phyloP scores from a whole-genome alignment of 129 eudicot genomes.

The Scalesia atractyloides region DNA sequence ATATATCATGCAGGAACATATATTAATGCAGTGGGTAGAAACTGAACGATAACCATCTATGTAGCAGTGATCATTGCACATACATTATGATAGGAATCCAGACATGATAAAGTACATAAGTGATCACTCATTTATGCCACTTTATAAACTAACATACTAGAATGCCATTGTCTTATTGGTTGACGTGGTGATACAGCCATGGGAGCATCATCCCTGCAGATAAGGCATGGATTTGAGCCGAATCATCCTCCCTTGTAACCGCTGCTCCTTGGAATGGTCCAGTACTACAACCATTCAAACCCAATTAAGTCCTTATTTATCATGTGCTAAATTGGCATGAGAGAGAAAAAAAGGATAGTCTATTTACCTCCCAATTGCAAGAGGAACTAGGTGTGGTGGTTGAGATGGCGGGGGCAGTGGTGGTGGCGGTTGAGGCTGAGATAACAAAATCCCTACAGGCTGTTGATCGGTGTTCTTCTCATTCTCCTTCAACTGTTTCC shows the following conservation, averaged over 20 bases:
- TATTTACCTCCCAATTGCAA: conserved; percentile 32
- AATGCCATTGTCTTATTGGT: conserved; percentile 7
- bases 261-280: conserved; percentile 28
- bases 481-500: conserved; percentile 29
- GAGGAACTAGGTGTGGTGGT: conserved; percentile 16
- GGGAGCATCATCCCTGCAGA: conserved; percentile 33
- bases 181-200: conserved; percentile 39
- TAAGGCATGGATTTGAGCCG: conserved; percentile 27
- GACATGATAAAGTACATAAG: conserved; percentile 14
- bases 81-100: conserved; percentile 25
- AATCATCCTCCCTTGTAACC: conserved; percentile 26
- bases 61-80: conserved; percentile 21
- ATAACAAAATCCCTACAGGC: conserved; percentile 19
- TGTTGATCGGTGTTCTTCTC: conserved; percentile 30
- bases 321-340: not conserved
- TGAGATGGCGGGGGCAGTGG: conserved; percentile 5
- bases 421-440: not conserved
- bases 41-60: not conserved
- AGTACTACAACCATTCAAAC: conserved; percentile 14
- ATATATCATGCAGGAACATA: conserved; percentile 18
- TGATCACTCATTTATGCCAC: conserved; percentile 19
- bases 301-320: not conserved
- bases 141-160: conserved; percentile 17
- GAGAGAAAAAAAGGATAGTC: not conserved
- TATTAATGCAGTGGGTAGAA: not conserved